phyloP scores from a whole-genome alignment of 805 yeast species.

The Komagataella pastoris region DNA sequence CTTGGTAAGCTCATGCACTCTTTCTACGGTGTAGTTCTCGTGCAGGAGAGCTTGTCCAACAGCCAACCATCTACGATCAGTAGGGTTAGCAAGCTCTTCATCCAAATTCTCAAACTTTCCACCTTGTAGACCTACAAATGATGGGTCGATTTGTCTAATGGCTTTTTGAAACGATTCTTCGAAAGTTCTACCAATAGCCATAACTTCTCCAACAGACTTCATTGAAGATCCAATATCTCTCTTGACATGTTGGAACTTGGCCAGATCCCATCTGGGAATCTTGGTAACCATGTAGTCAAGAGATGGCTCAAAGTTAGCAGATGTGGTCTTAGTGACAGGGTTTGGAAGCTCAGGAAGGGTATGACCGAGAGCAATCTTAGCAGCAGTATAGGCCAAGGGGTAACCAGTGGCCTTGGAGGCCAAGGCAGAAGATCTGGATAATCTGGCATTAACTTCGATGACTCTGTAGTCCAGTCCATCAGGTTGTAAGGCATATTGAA shows the following conservation, averaged over 20 bases:
- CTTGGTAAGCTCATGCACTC: conserved; percentile 81
- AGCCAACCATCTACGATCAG: conserved; percentile 95
- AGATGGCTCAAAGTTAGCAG: conserved; percentile 95
- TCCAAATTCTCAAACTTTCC: conserved; percentile 67
- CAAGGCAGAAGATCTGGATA: conserved; percentile 92
- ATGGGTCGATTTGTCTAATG: conserved; percentile 89
- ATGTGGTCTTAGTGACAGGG: conserved; percentile 91
- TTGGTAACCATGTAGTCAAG: conserved; percentile 93
- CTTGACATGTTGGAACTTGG: conserved; percentile 91
- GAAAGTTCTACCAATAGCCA: conserved; percentile 96
- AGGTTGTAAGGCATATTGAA: conserved; percentile 93
- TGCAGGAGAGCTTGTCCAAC: conserved; percentile 94
- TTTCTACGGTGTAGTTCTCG: conserved; percentile 83
- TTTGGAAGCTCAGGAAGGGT: conserved; percentile 92
- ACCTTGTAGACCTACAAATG: conserved; percentile 85
- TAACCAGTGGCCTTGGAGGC: conserved; percentile 99
- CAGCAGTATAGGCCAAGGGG: conserved; percentile 97
- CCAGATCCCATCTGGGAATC: conserved; percentile 96
- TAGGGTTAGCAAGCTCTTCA: conserved; percentile 66
- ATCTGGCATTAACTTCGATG: conserved; percentile 94
- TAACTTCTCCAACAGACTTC: conserved; percentile 99
- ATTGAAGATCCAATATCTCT: conserved; percentile 89
- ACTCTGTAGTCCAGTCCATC: conserved; percentile 93
- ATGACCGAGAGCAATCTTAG: conserved; percentile 89
- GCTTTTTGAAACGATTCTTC: conserved; percentile 98